Base-by-base conservation (phyloP, 2,329 filamentous ascomycete species). In the Neofusicoccum cordaticola region DNA sequence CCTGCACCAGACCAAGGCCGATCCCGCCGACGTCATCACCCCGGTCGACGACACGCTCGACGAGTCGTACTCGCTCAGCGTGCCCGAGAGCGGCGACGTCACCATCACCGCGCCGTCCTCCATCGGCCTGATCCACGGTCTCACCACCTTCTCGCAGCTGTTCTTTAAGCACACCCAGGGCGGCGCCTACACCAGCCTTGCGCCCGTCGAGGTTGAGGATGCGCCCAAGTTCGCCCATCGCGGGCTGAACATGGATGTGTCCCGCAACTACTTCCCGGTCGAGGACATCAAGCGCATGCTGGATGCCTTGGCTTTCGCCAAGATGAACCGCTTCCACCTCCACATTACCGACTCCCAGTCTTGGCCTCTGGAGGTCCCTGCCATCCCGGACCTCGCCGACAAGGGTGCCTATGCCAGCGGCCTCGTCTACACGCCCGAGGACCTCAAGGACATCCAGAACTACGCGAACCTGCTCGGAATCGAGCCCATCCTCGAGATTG, bases 341-440 rank as follows among this genome's bases (percentile, higher is more conserved):
- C 92, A 96, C 79, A 83, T 89, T 65, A 95, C 91, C 4, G 92
- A 96, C 76, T 88, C 89, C 15, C 92, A 96, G 76, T 91, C 91
- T 3, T 96, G 92, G 90, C 92, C 92, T 0, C 81, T 96, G 27
- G 91, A 92, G 69, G 88, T 96, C 57, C 90, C 91, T 0, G 78
- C 89, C 2, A 78, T 96, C 67, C 90, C 92, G 3, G 84, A 89
- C 65, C 81, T 96, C 2, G 83, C 91, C 2, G 77, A 82, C 61
- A 88, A 91, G 74, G 92, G 92, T 17, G 89, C 91, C 1, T 96
- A 96, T 73, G 82, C 83, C 27, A 80, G 83, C 17, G 85, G 85
- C 51, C 81, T 91, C 60, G 85, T 86, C 0, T 96, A 95, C 79
- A 86, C 84, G 1, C 83, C 88, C 0, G 76, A 79, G 1, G 88